These are phyloP conservation scores for Yamadazyma mexicana DNA, from an alignment of 1,139 yeast genomes.

Conservation along the genomic window DNA sequence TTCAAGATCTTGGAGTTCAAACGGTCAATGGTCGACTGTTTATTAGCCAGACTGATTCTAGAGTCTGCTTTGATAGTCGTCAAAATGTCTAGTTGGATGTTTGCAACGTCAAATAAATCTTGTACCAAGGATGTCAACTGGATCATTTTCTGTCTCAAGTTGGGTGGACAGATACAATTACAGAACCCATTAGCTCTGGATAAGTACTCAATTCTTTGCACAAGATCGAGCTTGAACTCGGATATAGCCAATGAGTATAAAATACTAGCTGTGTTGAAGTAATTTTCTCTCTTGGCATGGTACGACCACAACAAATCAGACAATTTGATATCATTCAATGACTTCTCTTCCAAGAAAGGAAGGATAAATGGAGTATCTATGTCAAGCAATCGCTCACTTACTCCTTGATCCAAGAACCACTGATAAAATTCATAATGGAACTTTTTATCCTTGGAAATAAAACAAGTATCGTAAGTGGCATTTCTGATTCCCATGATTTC, in stretches of 20 bases:
- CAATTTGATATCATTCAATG: conserved; percentile 65
- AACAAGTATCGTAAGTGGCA: conserved; percentile 71
- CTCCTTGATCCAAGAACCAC: conserved; percentile 83
- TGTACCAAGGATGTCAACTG: conserved; percentile 68
- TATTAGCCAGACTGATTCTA: conserved; percentile 50
- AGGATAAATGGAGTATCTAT: conserved; percentile 80
- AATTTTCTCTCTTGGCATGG: conserved; percentile 79
- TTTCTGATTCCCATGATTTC: conserved; percentile 66
- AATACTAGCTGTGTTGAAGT: conserved; percentile 80
- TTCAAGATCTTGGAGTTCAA: conserved; percentile 67
- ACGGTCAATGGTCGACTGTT: conserved; percentile 48
- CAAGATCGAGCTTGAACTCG: conserved; percentile 65
- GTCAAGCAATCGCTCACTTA: conserved; percentile 73
- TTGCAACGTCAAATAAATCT: conserved; percentile 85
- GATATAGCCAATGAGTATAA: conserved; percentile 73
- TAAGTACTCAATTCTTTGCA: conserved; percentile 80
- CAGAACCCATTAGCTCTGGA: conserved; percentile 94
- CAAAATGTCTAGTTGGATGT: conserved; percentile 81
- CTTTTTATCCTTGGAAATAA: conserved; percentile 70
- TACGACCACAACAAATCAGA: conserved; percentile 88
- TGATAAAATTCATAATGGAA: conserved; percentile 92
- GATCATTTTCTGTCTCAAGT: conserved; percentile 72
- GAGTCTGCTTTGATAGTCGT: conserved; percentile 58
- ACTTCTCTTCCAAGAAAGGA: conserved; percentile 73
- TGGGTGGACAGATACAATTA: conserved; percentile 80